Base-by-base conservation (phyloP, 2,329 filamentous ascomycete genomes). In the Hymenoscyphus salicellus region DNA sequence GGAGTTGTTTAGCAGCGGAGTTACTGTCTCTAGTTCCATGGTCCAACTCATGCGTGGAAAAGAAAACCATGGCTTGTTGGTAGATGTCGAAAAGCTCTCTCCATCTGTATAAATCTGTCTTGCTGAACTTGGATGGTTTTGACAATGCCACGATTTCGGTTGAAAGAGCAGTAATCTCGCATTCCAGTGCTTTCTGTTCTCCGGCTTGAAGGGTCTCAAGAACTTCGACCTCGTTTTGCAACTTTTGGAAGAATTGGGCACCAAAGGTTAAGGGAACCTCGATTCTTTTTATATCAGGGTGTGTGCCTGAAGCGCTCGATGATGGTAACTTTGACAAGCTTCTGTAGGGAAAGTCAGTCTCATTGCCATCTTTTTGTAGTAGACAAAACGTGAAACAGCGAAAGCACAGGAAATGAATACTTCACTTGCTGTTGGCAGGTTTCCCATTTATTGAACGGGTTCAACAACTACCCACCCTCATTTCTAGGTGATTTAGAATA, bases 31-130 rank as follows among this genome's bases (percentile, higher is more conserved):
- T 83, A 2, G 85, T 82, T 16, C 90, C 90, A 63, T 89, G 87
- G 68, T 91, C 88, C 36, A 79, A 78, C 75, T 96, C 92, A 33
- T 86, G 85, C 0, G 88, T 90, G 1, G 90, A 92, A 75, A 95
- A 95, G 78, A 96, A 96, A 33, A 96, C 83, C 62, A 89, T 85
- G 7, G 89, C 89, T 63, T 95, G 89, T 14, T 93, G 78, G 72
- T 96, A 96, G 0, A 94, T 78, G 65, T 92, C 88, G 72, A 96
- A 94, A 68, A 96, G 88, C 69, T 89, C 84, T 58, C 92, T 86
- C 92, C 92, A 96, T 43, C 83, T 84, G 61, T 87, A 85, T 28
- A 96, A 78, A 73, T 95, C 90, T 55, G 81, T 87, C 66, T 84
- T 86, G 56, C 84, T 83, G 23, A 86, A 84, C 62, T 79, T 82